phyloP scores from a whole-genome alignment of 1,284 basidiomycete species.

The Cryptococcus sp. region DNA sequence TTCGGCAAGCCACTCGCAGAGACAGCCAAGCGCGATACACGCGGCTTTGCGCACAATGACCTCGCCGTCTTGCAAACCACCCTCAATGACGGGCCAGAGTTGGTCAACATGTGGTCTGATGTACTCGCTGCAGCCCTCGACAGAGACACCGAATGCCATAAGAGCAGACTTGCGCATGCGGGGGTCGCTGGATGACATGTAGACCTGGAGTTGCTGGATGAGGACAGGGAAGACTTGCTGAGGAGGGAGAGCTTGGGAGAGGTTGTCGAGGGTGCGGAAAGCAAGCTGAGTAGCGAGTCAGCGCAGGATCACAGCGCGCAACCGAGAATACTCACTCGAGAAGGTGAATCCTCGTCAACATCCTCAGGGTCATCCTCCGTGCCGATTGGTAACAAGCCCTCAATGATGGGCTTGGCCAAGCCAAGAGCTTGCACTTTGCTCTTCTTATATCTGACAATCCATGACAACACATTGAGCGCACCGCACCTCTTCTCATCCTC shows the following conservation, averaged over 20 bases:
- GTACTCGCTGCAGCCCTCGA: slow-evolving; percentile 97
- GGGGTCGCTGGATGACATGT: slow-evolving; percentile 78
- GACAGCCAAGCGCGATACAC: slow-evolving; percentile 90
- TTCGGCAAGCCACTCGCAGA: slow-evolving; percentile 97
- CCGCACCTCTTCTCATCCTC: slow-evolving; percentile 84
- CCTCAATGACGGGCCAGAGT: slow-evolving; percentile 94
- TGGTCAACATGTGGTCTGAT: slow-evolving; percentile 91
- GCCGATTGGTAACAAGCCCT: slow-evolving; percentile 90
- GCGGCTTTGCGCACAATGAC: slow-evolving; percentile 88
- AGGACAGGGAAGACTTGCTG: slow-evolving; percentile 95
- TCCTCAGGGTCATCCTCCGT: slow-evolving; percentile 88
- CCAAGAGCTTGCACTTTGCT: slow-evolving; percentile 87
- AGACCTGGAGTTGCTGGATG: slow-evolving; percentile 74
- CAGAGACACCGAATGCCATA: slow-evolving; percentile 92
- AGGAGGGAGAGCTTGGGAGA: slow-evolving; percentile 92
- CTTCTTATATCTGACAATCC: slow-evolving; percentile 98
- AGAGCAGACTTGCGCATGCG: slow-evolving; percentile 86
- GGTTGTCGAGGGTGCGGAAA: slow-evolving; percentile 90
- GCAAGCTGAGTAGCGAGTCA: slow-evolving; percentile 64
- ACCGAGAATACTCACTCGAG: slow-evolving; percentile 63
- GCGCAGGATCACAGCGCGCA: slow-evolving; percentile 7
- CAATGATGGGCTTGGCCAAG: slow-evolving; percentile 83
- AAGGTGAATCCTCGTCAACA: slow-evolving; percentile 76
- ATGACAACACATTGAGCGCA: slow-evolving; percentile 90
- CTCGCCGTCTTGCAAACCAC: slow-evolving; percentile 81